Evolutionary conservation across 805 yeast genomes (phyloP).

Genomic region (Candida qinlingensis): DNA sequence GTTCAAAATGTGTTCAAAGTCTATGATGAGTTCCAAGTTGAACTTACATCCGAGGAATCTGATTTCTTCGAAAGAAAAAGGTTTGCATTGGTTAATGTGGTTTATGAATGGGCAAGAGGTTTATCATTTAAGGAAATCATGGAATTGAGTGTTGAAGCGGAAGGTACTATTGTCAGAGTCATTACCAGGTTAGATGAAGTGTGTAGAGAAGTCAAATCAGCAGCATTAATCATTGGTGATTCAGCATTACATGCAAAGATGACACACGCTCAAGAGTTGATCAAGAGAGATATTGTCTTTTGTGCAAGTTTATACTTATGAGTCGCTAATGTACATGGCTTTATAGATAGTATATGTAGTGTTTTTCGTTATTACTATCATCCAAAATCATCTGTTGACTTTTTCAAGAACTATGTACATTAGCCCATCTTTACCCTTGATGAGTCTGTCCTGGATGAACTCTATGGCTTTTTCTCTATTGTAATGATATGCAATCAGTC

Average conservation of each 20-base stretch:
- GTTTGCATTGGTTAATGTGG: conserved; percentile 88
- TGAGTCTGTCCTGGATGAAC: conserved; percentile 18
- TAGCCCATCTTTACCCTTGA: conserved; percentile 15
- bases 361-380: not conserved
- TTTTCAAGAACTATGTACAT: conserved; percentile 15
- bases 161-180: conserved; percentile 95
- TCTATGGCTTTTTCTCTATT: conserved; percentile 15
- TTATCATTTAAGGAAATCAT: conserved; percentile 86
- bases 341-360: no score
- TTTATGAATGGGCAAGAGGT: conserved; percentile 98
- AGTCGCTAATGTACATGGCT: not conserved
- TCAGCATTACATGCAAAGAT: conserved; percentile 83
- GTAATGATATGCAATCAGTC: conserved; percentile 18
- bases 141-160: conserved; percentile 83
- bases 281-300: conserved; percentile 94
- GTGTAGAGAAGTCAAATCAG: conserved; percentile 90
- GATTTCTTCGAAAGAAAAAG: conserved; percentile 78
- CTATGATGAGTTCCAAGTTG: conserved; percentile 62
- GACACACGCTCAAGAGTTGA: conserved; percentile 88
- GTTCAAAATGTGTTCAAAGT: conserved; percentile 57
- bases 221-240: conserved; percentile 93
- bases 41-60: conserved; percentile 77
- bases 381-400: conserved; percentile 2
- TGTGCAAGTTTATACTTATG: conserved; percentile 88
- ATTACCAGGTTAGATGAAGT: conserved; percentile 92